Percentiles rank a stretch among this genome's conserved stretches.
These are phyloP conservation scores for Nicotiana attenuata DNA, from an alignment of 257 asterid species.

Conservation along the genomic window DNA sequence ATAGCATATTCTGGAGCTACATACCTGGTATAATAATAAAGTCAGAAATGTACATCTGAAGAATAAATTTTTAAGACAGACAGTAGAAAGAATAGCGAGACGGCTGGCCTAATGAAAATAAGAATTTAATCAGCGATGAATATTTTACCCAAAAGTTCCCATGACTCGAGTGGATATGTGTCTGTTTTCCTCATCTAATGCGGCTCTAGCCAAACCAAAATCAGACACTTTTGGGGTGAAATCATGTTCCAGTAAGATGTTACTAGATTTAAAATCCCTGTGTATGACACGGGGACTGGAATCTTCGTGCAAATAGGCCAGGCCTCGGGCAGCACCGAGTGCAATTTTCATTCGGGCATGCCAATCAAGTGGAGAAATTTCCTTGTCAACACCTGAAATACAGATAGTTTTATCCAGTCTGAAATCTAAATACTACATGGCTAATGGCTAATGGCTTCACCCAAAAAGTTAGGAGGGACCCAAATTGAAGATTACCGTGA, in stretches of 20 bases:
- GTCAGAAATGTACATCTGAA: neutral
- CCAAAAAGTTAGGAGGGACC: neutral
- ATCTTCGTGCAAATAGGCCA: constrained; percentile 93
- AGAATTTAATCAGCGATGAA: neutral
- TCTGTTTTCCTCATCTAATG: constrained; percentile 65
- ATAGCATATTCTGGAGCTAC: constrained; percentile 97
- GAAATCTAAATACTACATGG: neutral
- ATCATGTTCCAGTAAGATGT: constrained; percentile 77
- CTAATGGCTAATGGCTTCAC: neutral
- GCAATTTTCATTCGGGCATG: constrained; percentile 81
- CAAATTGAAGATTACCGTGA: constrained; percentile 51
- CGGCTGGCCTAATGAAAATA: neutral
- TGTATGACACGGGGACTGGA: constrained; percentile 95
- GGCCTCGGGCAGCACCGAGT: constrained; percentile 93
- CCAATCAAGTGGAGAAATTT: constrained; percentile 80
- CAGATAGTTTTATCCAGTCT: neutral
- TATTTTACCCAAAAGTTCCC: constrained; percentile 92
- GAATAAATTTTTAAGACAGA: neutral
- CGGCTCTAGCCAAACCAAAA: constrained; percentile 87
- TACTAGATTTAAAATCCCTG: constrained; percentile 93
- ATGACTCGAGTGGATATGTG: constrained; percentile 94
- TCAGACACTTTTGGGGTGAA: constrained; percentile 88
- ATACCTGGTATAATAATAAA: constrained; percentile 41
- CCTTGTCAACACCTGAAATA: constrained; percentile 64
- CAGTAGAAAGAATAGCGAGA: neutral